phyloP scores from a whole-genome alignment of 805 yeast species.

The Cyberlindnera maritima region DNA sequence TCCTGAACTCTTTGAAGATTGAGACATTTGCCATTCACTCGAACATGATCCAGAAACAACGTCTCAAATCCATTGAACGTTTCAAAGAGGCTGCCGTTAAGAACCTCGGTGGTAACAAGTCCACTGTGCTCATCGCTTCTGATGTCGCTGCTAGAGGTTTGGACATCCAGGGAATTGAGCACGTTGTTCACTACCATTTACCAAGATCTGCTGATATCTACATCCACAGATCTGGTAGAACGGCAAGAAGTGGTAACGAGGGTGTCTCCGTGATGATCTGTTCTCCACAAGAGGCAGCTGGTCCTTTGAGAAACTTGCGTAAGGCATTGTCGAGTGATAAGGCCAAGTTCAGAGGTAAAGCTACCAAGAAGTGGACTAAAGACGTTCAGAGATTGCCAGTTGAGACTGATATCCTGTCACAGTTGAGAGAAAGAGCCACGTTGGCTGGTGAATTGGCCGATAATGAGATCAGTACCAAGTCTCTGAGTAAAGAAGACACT shows the following conservation, averaged over 20 bases:
- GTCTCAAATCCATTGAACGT: slow-evolving; percentile 80
- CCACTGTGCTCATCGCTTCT: slow-evolving; percentile 81
- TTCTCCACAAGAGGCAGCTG: slow-evolving; percentile 90
- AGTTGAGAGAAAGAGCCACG: slow-evolving; percentile 63
- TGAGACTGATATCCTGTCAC: slow-evolving; percentile 69
- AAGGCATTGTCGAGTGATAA: slow-evolving; percentile 44
- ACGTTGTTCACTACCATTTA: slow-evolving; percentile 92
- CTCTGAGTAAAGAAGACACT: slow-evolving; percentile 62
- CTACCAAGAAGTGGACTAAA: slow-evolving; percentile 44
- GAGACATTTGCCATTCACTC: slow-evolving; percentile 82
- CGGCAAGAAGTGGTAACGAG: slow-evolving; percentile 91
- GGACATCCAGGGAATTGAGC: slow-evolving; percentile 87
- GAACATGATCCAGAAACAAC: slow-evolving; percentile 91
- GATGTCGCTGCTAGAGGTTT: slow-evolving; percentile 99
- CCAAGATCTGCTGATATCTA: slow-evolving; percentile 94
- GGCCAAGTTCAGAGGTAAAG: slow-evolving; percentile 28
- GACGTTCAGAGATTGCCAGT: slow-evolving; percentile 71
- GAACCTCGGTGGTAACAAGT: slow-evolving; percentile 40
- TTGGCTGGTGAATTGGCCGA: slow-evolving; percentile 78
- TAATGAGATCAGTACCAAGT: slow-evolving; percentile 55
- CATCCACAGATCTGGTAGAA: slow-evolving; percentile 95
- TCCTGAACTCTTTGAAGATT: slow-evolving; percentile 65
- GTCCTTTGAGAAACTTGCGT: slow-evolving; percentile 77
- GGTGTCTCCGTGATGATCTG: slow-evolving; percentile 96
- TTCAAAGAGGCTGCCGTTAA: slow-evolving; percentile 53